Evolutionary conservation across 192 early-diverging fungal genomes (phyloP), one percentile per base, ranked within the genome.

Genomic region (Lobosporangium transversale): DNA sequence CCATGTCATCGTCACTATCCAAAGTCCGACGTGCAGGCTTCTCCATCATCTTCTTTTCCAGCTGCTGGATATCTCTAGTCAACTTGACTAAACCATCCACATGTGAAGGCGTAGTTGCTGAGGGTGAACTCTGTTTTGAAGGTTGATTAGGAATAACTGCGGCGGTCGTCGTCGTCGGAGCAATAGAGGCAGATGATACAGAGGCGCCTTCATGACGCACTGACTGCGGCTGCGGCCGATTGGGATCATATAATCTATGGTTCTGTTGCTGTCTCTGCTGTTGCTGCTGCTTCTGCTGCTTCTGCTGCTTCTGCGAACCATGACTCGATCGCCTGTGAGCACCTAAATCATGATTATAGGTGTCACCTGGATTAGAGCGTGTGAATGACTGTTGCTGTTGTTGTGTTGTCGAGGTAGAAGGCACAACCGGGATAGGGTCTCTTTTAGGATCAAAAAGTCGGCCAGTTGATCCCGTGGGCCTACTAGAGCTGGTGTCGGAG

Each of bases 11-110:
- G 27, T 76, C 71, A 31, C 65, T 67, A 30, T 76, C 73, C 33
- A 76, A 23, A 4, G 58, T 57, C 45, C 73, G 58, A 48, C 73
- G 73, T 6, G 45, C 44, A 1, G 64, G 64, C 43, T 67, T 76
- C 35, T 76, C 73, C 73, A 76, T 67, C 3, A 76, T 47, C 31
- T 76, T 76, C 37, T 67, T 76, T 35, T 76, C 73, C 12, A 76
- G 53, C 29, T 60, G 58, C 59, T 76, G 73, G 31, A 76, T 76
- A 33, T 76, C 73, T 45, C 67, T 76, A 14, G 73, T 76, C 73
- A 76, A 40, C 17, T 59, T 58, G 29, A 67, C 73, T 27, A 76
- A 35, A 15, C 52, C 51, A n/a, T 67, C 63, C 29, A 30, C 23
- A 14, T 59, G 54, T 1, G 59, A 54, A 21, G 60, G 60, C 18